These are phyloP conservation scores for Nothophytophthora sp. DNA, from an alignment of 352 stramenopile species.

Conservation along the genomic window DNA sequence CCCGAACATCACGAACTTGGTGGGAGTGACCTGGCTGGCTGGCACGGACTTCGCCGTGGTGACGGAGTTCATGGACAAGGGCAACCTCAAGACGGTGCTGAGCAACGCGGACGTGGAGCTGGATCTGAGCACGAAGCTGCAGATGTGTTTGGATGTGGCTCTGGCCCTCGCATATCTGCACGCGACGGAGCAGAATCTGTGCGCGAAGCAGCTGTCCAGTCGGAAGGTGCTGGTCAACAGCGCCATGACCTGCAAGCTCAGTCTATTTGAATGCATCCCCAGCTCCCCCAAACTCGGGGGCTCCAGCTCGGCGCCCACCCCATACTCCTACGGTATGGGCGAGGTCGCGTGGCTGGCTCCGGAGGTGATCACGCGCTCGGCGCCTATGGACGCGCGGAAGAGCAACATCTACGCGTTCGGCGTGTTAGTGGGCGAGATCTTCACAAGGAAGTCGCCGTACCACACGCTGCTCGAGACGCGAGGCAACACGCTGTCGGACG, in stretches of 20 bases:
- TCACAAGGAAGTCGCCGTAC: constrained; percentile 50
- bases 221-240: constrained; percentile 62
- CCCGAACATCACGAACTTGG: constrained; percentile 62
- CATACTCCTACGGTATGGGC: constrained; percentile 45
- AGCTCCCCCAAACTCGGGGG: constrained; percentile 33
- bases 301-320: constrained; percentile 3
- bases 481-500: constrained; percentile 57
- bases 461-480: constrained; percentile 40
- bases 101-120: constrained; percentile 55
- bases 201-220: constrained; percentile 49
- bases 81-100: constrained; percentile 62
- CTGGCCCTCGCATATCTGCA: constrained; percentile 67
- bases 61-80: constrained; percentile 77
- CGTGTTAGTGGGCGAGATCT: constrained; percentile 61
- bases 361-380: constrained; percentile 49
- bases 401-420: constrained; percentile 73
- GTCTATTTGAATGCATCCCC: constrained; percentile 56
- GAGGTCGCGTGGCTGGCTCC: constrained; percentile 55
- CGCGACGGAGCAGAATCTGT: constrained; percentile 42
- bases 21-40: constrained; percentile 70
- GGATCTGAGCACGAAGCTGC: constrained; percentile 50
- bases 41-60: constrained; percentile 80
- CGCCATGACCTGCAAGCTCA: constrained; percentile 54
- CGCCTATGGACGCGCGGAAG: constrained; percentile 44
- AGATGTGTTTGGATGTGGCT: constrained; percentile 74